These are phyloP conservation scores for Fraxinus angustifolia DNA, from an alignment of 305 asterid species.

Conservation along the genomic window DNA sequence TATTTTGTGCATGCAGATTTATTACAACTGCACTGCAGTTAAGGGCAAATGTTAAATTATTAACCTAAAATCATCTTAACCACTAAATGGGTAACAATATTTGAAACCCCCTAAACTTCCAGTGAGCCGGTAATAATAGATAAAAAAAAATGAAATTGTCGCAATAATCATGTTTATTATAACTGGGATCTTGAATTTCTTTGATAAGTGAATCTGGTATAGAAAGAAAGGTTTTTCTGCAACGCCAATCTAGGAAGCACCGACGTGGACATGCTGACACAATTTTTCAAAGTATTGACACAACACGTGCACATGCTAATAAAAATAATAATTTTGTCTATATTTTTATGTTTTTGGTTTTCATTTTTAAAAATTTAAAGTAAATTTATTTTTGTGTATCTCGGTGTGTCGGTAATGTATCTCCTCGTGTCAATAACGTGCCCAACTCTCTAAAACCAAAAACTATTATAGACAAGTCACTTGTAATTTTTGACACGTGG, in stretches of 20 bases:
- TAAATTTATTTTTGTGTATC: too few relatives aligned
- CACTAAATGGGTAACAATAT: background rate
- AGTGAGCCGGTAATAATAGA: background rate
- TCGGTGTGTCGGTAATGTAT: background rate
- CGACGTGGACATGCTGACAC: background rate
- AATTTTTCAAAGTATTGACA: background rate
- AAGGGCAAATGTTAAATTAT: background rate
- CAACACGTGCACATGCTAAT: background rate
- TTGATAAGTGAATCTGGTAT: background rate
- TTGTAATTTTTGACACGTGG: background rate
- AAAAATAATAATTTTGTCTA: too few relatives aligned
- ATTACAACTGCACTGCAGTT: background rate
- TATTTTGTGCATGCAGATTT: background rate
- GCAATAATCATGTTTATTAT: background rate
- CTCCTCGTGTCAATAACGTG: background rate
- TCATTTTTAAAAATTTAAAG: too few relatives aligned
- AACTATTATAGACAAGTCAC: background rate
- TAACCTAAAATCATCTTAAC: background rate
- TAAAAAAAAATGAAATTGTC: background rate
- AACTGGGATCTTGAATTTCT: background rate
- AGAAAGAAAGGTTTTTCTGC: background rate
- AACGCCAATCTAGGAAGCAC: background rate
- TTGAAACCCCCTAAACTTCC: background rate
- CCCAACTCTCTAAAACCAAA: background rate
- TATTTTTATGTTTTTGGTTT: background rate